phyloP scores from a whole-genome alignment of 139 green algal genomes.

The Ettlia oleoabundans region DNA sequence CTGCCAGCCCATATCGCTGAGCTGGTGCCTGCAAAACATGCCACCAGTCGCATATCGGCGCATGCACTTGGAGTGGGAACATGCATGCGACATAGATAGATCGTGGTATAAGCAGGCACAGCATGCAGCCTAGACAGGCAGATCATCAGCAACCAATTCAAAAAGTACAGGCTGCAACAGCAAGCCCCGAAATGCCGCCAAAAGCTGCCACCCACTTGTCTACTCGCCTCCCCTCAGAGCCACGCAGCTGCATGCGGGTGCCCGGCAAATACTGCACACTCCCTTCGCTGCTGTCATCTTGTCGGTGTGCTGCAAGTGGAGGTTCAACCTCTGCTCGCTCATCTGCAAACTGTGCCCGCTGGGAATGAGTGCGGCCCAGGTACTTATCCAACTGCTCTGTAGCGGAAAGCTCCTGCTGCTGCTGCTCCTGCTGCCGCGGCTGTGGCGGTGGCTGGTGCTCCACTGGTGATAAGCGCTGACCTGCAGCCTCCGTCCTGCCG shows the following conservation, averaged over 20 bases:
- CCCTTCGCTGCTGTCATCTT: neutral
- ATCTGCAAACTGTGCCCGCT: neutral
- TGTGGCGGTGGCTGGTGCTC: neutral
- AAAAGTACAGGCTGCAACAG: neutral
- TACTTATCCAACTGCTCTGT: conserved; percentile 19
- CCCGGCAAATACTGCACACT: conserved; percentile 8
- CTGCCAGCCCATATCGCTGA: conserved; percentile 40
- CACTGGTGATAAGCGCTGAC: no score
- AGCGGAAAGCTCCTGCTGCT: neutral
- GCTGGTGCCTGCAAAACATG: conserved; percentile 36
- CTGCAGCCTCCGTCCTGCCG: no score
- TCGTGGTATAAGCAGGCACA: neutral
- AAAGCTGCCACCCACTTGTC: neutral
- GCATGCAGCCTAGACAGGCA: neutral
- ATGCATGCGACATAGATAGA: no score
- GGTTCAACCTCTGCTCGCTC: neutral
- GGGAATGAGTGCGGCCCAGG: conserved; percentile 7
- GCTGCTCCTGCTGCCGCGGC: neutral
- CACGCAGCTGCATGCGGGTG: conserved; percentile 30
- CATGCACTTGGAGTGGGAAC: no score
- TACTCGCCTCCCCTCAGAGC: conserved; percentile 5
- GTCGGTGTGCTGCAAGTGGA: neutral
- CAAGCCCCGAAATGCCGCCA: neutral
- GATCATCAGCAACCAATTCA: neutral
- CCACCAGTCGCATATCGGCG: no score